Evolutionary conservation across 805 yeast genomes (phyloP), one percentile per base, ranked within the genome.

Genomic region (Yamadazyma sp.): DNA sequence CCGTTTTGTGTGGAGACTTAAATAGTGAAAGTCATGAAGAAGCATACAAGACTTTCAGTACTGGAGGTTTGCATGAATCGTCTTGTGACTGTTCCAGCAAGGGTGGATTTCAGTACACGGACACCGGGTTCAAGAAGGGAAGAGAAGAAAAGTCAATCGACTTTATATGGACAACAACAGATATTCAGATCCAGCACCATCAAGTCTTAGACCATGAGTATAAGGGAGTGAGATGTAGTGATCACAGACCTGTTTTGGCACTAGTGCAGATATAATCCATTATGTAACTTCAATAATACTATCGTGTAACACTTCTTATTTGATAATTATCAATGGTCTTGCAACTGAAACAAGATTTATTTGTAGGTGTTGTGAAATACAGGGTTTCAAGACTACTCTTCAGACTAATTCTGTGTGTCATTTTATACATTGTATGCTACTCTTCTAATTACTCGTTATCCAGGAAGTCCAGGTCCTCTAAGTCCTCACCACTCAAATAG

Each of bases 401-500:
- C n/a, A n/a, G n/a, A n/a, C n/a, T 32, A 14, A 21, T 12, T 9
- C n/a, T 16, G 22, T 32, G 15, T 12, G 19, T 20, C 22, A 35
- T 29, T 13, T 28, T 28, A 20, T 21, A n/a, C 13, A 28, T 30
- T 30, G 24, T 17, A 25, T 25, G 28, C 23, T 28, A 35, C 16
- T 22, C 10, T 27, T 14, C 15, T 28, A 22, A 26, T 23, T 45
- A 34, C 16, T 31, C 40, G 30, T 45, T 39, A 12, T 46, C 46
- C 20, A 35, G 38, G 11, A 52, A 49, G 26, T 54, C 60, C 28
- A 25, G 15, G 36, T 64, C 64, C 40, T 78, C 78, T 44, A 71
- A 67, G 35, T 76, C 81, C 33, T 70, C 70, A 13, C 73, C 81
- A 42, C 70, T 70, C 50, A 84, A 77, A 12, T 75, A 77, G 55